Base-by-base conservation (phyloP, 768 basidiomycete species). In the Tricholoma terreum region DNA sequence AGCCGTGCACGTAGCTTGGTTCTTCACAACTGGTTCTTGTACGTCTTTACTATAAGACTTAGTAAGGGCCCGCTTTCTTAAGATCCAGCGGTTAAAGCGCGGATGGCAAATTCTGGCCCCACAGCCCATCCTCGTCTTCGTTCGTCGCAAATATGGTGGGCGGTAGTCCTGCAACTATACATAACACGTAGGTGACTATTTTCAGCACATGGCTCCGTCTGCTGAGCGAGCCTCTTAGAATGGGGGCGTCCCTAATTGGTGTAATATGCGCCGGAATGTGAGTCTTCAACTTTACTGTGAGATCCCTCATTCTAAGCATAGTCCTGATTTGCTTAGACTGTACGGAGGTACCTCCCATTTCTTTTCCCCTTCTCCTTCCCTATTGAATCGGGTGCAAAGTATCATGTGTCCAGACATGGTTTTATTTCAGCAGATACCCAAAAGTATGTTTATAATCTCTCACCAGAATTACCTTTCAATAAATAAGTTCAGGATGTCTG, bases 321-420 rank as follows among this genome's bases (percentile, higher is more conserved):
- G 35, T 54, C 10, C 22, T n/a, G 24, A 15, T 58, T 38, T 58
- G 38, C 45, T 10, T 57, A 82, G 80, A 55, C 64, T 84, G 53
- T 84, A 82, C 56, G 82, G 82, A 71, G 81, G 82, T 81, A 72
- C 34, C n/a, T 64, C 60, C 46, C 19, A 15, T 43, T 21, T 30
- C 42, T 56, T 34, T 17, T 14, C 21, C 33, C 45, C 34, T 50
- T 4, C 14, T n/a, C 7, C 24, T 27, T 22, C 9, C 30, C 6
- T 27, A n/a, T 38, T n/a, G 55, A 51, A 48, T 49, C 51, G 56
- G 19, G 57, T 15, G 8, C 36, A 30, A 30, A 84, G 83, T 84
- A 8, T 81, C 83, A 2, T 82, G 79, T 60, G 76, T 81, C 30
- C 82, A 84, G 64, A 78, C 82, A 0, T 80, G 78, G 75, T 83